Percentiles rank a stretch among this genome's conserved stretches.
These are phyloP conservation scores for Thinopyrum obtusiflorum DNA, from an alignment of 202 grass and related monocot genomes.

Conservation along the genomic window DNA sequence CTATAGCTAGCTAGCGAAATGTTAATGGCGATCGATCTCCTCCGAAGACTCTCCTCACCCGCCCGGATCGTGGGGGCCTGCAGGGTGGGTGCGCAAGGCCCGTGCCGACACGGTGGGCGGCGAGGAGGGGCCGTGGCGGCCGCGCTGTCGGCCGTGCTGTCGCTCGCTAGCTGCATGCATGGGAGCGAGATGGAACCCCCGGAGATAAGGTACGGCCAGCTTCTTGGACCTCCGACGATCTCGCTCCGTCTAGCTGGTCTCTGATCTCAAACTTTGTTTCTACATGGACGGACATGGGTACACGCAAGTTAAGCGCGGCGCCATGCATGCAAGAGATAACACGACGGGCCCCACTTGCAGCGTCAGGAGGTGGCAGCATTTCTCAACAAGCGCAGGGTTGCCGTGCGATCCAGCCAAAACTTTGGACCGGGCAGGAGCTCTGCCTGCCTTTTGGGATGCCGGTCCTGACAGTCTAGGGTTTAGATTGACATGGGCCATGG, in stretches of 20 bases:
- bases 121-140: conserved; percentile 24
- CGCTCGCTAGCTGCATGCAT: neutral
- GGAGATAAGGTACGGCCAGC: neutral
- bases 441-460: conserved; percentile 25
- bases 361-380: neutral
- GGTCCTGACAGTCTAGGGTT: neutral
- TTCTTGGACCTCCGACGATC: neutral
- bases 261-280: conserved; percentile 1
- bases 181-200: neutral
- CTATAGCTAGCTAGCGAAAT: neutral
- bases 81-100: neutral
- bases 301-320: neutral
- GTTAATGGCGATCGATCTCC: neutral
- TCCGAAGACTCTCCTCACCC: neutral
- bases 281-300: neutral
- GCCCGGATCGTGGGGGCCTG: neutral
- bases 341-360: neutral
- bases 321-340: neutral
- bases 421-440: conserved; percentile 1
- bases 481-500: neutral
- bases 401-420: neutral
- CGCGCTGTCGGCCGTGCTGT: conserved; percentile 26
- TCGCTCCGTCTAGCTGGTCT: neutral
- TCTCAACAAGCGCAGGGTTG: neutral
- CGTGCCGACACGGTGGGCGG: conserved; percentile 36